phyloP scores from a whole-genome alignment of 192 early-diverging fungal genomes.

The Diversispora epigaea region DNA sequence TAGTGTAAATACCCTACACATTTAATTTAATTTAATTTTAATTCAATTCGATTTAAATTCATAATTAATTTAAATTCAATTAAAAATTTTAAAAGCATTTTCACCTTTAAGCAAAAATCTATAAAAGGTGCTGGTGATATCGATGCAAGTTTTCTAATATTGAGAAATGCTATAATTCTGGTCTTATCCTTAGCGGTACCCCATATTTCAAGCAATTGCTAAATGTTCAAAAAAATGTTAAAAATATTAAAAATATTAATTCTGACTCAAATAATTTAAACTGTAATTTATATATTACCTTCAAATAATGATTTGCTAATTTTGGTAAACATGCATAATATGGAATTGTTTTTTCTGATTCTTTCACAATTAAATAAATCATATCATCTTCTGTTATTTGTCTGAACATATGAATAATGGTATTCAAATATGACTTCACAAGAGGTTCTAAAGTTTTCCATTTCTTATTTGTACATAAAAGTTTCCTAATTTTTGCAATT shows the following conservation, averaged over 20 bases:
- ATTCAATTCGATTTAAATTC: background rate
- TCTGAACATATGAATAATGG: slow-evolving; percentile 70
- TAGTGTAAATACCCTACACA: slow-evolving; percentile 74
- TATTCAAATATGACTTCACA: slow-evolving; percentile 81
- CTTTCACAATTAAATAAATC: slow-evolving; percentile 80
- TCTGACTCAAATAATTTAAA: slow-evolving; percentile 2
- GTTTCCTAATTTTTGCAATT: slow-evolving; percentile 38
- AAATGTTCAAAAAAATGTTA: background rate
- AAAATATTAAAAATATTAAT: background rate
- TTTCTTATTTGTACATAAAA: slow-evolving; percentile 49
- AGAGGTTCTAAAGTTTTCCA: slow-evolving; percentile 75
- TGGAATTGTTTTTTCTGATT: slow-evolving; percentile 69
- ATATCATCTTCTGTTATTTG: slow-evolving; percentile 84
- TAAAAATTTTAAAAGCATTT: background rate
- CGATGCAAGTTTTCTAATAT: slow-evolving; percentile 72
- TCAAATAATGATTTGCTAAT: slow-evolving; percentile 79
- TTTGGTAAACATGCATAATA: slow-evolving; percentile 85
- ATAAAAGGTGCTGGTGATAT: slow-evolving; percentile 33
- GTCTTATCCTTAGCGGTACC: slow-evolving; percentile 51
- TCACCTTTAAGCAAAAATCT: slow-evolving; percentile 41
- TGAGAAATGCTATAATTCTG: slow-evolving; percentile 81
- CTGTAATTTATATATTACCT: slow-evolving; percentile 45
- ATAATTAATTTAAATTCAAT: background rate
- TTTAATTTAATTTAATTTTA: slow-evolving; percentile 23
- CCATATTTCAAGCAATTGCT: slow-evolving; percentile 65